Base-by-base conservation (phyloP, 108 stramenopile genomes). In the Chaetoceros muelleri region DNA sequence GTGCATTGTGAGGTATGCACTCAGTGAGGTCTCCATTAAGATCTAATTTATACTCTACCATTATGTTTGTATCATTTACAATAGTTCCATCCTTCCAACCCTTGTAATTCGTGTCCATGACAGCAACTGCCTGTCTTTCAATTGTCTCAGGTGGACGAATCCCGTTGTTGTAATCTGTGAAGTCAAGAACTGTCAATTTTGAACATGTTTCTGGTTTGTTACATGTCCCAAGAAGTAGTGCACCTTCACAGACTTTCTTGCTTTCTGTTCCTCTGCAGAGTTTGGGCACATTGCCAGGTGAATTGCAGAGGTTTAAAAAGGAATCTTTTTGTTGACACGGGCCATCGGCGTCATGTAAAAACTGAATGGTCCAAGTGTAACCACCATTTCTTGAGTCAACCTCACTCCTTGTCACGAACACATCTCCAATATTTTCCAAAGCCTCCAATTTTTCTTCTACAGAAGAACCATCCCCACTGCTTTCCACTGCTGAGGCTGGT, bases 371-470 rank as follows among this genome's bases (percentile, higher is more conserved):
- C 81, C 81, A 82, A 8, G 81, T 71, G 57, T 85, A 87, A 26
- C 85, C 89, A 48, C 89, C 89, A 52, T 85, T 85, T n/a, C 73
- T 61, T 34, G 68, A 45, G 57, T 90, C 82, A 24, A 79, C 78
- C 7, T 44, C 75, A 34, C 65, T 69, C 26, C 93, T 68, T 7
- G 67, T 79, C 2, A 94, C 93, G 18, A 44, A 61, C 1, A 94
- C 75, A 61, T 91, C 87, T 3, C 93, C 93, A 29, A 94, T 50
- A 55, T 90, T 90, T 8, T 67, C 54, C 47, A 90, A 70, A 2
- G 53, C 62, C 66, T 91, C 86, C 13, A 94, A 66, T 24, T 82
- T 81, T 60, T 90, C 89, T 60, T 94, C 87, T 30, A 94, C 44
- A 45, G 79, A 81, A 18, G 74, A 73, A 10, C 91, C 91, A 48